Conservation (phyloP, 179 eudicot genomes). For the Heliamphora pulchella region DNA sequence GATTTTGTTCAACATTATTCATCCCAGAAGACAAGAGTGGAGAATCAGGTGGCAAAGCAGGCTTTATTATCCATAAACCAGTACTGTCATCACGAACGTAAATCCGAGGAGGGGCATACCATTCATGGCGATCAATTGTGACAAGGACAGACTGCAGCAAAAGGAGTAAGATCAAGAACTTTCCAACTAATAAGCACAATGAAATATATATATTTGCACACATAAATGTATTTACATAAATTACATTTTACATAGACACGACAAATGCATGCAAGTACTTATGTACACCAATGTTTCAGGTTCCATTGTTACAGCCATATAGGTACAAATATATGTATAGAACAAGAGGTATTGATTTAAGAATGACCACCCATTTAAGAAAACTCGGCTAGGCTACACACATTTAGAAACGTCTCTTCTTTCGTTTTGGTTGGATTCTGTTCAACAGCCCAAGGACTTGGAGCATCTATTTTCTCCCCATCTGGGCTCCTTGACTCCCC, state of each 20-base stretch:
- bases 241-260: not conserved
- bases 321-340: not conserved
- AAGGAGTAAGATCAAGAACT: not conserved
- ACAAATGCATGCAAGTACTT: not conserved
- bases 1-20: constrained; percentile 22
- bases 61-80: constrained; percentile 64
- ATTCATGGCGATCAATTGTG: constrained; percentile 92
- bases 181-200: not conserved
- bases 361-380: not conserved
- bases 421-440: no score
- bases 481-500: no score
- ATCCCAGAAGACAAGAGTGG: constrained; percentile 41
- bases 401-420: no score
- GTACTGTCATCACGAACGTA: constrained; percentile 77
- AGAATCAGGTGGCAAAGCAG: constrained; percentile 57
- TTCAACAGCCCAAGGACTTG: no score
- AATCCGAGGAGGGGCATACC: constrained; percentile 86
- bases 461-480: no score
- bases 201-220: not conserved
- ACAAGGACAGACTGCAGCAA: constrained; percentile 83
- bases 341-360: not conserved
- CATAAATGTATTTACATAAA: not conserved
- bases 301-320: not conserved
- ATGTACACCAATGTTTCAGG: no score
- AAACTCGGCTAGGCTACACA: not conserved